Evolutionary conservation across 257 asterid genomes (phyloP).

Genomic region (Gynochthodes officinalis): DNA sequence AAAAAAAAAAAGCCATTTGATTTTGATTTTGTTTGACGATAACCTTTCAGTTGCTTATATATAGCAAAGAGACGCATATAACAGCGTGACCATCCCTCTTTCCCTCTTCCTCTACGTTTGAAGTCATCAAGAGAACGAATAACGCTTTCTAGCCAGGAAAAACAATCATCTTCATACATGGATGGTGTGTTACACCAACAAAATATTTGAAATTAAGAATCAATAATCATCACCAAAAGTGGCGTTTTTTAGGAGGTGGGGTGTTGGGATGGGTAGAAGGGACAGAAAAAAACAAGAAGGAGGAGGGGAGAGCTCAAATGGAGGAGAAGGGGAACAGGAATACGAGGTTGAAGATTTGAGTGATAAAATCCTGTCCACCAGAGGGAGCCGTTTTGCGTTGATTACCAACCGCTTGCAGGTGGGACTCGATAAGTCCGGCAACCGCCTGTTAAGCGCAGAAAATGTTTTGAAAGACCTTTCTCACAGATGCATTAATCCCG

Average conservation of each 20-base stretch:
- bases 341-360: constrained; percentile 49
- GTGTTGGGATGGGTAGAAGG: constrained; percentile 9
- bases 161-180: no score
- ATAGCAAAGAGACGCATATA: constrained; percentile 2
- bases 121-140: not conserved
- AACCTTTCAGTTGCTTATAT: constrained; percentile 7
- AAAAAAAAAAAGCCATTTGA: no score
- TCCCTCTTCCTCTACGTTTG: not conserved
- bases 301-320: constrained; percentile 19
- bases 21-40: no score
- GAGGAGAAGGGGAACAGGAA: constrained; percentile 48
- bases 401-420: constrained; percentile 55
- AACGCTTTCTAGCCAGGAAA: no score
- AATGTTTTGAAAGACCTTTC: constrained; percentile 53
- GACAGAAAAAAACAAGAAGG: constrained; percentile 11
- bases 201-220: not conserved
- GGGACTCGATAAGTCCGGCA: constrained; percentile 27
- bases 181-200: not conserved
- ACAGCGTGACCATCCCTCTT: not conserved
- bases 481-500: constrained; percentile 54
- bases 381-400: constrained; percentile 34
- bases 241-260: not conserved
- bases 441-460: constrained; percentile 50
- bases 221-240: not conserved
- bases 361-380: constrained; percentile 35